A percentile compares a stretch with the other conserved stretches of the same genome.
Conservation (phyloP, 345 rosid genomes). For the Ceriops zippeliana region DNA sequence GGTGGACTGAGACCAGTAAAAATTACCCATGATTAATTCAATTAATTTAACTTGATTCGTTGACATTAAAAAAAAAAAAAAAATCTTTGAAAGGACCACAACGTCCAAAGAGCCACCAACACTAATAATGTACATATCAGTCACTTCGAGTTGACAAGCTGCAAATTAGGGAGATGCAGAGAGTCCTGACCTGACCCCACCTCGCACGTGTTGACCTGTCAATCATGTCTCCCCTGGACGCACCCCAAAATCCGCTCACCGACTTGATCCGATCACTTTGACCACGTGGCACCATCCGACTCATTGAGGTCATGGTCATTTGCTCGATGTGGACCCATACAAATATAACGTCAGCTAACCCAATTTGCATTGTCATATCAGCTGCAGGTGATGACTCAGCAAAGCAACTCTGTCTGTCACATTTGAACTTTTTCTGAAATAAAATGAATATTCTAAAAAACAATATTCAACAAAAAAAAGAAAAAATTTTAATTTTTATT, state of each 20-base stretch:
- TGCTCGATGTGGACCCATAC: slow-evolving; percentile 22
- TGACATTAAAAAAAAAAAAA: background rate
- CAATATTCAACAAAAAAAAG: too few species aligned
- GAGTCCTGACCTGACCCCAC: background rate
- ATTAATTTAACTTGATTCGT: too few species aligned
- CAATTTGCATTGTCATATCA: slow-evolving; percentile 8
- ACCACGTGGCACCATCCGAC: background rate
- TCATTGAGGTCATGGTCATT: background rate
- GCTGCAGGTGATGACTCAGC: background rate
- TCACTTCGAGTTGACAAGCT: slow-evolving; percentile 13
- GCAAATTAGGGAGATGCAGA: background rate
- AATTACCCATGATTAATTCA: too few species aligned
- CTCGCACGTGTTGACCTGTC: slow-evolving; percentile 16
- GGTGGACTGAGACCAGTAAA: too few species aligned
- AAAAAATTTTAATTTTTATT: too few species aligned
- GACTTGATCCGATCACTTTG: background rate
- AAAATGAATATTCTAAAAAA: too few species aligned
- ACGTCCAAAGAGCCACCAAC: background rate
- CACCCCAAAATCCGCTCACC: slow-evolving; percentile 2
- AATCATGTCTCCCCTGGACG: slow-evolving; percentile 6
- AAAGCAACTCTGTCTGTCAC: background rate
- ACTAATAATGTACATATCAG: background rate
- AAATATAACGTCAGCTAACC: background rate
- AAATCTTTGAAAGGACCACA: background rate
- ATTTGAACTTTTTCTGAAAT: background rate